A percentile compares a stretch with the other conserved stretches of the same genome.
phyloP scores from a whole-genome alignment of 371 early-diverging fungal species.

The Saksenaea oblongispora region DNA sequence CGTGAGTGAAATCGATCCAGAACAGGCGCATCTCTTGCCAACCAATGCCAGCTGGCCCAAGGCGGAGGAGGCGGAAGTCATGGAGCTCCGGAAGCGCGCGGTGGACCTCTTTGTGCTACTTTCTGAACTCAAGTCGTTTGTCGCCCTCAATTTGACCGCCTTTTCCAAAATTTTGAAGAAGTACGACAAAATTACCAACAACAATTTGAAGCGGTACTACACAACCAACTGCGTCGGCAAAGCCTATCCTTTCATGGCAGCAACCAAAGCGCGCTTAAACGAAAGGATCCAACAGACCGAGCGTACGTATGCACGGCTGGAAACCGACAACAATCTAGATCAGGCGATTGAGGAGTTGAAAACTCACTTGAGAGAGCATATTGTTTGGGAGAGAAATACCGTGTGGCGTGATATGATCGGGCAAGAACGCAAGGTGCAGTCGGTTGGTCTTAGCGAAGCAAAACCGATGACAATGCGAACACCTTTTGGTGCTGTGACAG shows the following conservation, averaged over 20 bases:
- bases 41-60: constrained; percentile 17
- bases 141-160: constrained; percentile 91
- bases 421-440: constrained; percentile 80
- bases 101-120: constrained; percentile 78
- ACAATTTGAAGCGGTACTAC: constrained; percentile 58
- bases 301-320: constrained; percentile 58
- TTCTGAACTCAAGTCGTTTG: constrained; percentile 87
- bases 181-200: constrained; percentile 89
- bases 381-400: constrained; percentile 96
- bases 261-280: constrained; percentile 59
- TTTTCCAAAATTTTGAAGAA: constrained; percentile 97
- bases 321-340: constrained; percentile 53
- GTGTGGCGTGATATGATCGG: constrained; percentile 97
- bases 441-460: constrained; percentile 58
- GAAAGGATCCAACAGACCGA: constrained; percentile 63
- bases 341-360: constrained; percentile 76
- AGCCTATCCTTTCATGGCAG: constrained; percentile 66
- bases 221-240: constrained; percentile 47
- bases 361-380: constrained; percentile 82
- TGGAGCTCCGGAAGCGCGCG: constrained; percentile 47
- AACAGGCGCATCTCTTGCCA: constrained; percentile 7
- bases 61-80: constrained; percentile 36
- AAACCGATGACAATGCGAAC: constrained; percentile 42
- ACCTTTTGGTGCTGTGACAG: constrained; percentile 44
- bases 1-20: constrained; percentile 30